A percentile compares a stretch with the other conserved stretches of the same genome.
Conservation (phyloP, 495 filamentous ascomycete species). For the Hypoxylon trugodes region DNA sequence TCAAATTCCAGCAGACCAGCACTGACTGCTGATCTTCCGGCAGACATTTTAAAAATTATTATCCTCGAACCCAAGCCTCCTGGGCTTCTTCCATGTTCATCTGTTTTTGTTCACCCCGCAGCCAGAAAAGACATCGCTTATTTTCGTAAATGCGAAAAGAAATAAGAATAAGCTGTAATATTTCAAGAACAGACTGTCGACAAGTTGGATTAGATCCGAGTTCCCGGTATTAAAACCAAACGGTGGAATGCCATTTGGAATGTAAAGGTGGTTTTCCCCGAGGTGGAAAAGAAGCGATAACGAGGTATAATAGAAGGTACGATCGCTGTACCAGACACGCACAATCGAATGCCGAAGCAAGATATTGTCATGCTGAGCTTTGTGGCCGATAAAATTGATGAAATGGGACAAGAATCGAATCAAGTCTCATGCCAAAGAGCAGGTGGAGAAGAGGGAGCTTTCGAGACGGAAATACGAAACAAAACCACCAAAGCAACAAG, state of each 20-base stretch:
- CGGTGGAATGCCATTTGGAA: constrained; percentile 23
- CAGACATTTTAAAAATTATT: constrained; percentile 50
- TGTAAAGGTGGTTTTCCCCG: neutral
- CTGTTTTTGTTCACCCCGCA: constrained; percentile 48
- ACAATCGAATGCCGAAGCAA: constrained; percentile 54
- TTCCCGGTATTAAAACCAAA: constrained; percentile 38
- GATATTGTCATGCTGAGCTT: constrained; percentile 62
- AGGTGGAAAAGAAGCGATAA: constrained; percentile 19
- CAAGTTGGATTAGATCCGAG: constrained; percentile 36
- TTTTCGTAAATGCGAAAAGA: constrained; percentile 46
- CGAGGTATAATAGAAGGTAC: constrained; percentile 40
- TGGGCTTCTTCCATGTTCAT: constrained; percentile 57
- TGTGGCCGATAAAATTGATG: constrained; percentile 53
- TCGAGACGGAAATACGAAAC: constrained; percentile 37
- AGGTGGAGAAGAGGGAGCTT: constrained; percentile 41
- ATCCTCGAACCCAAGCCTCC: constrained; percentile 57
- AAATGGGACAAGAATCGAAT: constrained; percentile 58
- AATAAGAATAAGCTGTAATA: constrained; percentile 49
- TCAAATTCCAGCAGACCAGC: constrained; percentile 37
- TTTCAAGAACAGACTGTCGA: constrained; percentile 34
- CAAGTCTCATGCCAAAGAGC: constrained; percentile 45
- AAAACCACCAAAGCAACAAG: constrained; percentile 51
- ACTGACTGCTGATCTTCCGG: constrained; percentile 41
- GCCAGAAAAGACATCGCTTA: constrained; percentile 44
- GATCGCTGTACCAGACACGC: constrained; percentile 63